Percentiles rank a stretch among this genome's conserved stretches.
Conservation (phyloP, 2,329 filamentous ascomycete genomes). For the Macrophomina tecta region DNA sequence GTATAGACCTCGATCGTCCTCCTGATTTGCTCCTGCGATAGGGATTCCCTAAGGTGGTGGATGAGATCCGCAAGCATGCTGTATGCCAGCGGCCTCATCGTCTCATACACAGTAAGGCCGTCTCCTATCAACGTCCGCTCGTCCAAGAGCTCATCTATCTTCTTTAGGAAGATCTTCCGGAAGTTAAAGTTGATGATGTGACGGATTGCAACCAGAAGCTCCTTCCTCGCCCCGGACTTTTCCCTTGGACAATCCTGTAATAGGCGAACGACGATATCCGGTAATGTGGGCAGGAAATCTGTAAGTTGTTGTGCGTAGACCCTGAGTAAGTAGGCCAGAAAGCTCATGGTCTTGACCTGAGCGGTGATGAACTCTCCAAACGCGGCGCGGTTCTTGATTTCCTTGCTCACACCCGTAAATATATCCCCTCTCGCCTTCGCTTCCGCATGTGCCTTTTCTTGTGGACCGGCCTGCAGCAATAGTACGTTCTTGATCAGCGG, state of each 20-base stretch:
- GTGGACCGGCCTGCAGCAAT: conserved; percentile 86
- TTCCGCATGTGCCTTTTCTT: conserved; percentile 88
- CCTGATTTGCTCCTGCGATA: conserved; percentile 88
- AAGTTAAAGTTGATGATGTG: conserved; percentile 99
- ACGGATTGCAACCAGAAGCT: conserved; percentile 91
- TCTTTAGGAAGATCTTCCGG: conserved; percentile 88
- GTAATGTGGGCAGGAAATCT: conserved; percentile 85
- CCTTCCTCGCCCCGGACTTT: conserved; percentile 91
- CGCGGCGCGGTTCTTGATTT: conserved; percentile 89
- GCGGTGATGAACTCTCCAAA: conserved; percentile 98
- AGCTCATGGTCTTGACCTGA: conserved; percentile 99
- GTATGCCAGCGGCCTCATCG: conserved; percentile 92
- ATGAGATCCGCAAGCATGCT: conserved; percentile 99
- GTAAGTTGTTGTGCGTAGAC: conserved; percentile 85
- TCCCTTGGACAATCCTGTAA: conserved; percentile 94
- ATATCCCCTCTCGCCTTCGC: conserved; percentile 79
- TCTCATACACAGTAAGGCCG: conserved; percentile 94
- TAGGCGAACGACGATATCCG: conserved; percentile 86
- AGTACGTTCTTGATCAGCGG: conserved; percentile 92
- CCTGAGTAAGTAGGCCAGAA: conserved; percentile 88
- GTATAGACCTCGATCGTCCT: conserved; percentile 98
- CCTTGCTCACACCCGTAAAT: conserved; percentile 90
- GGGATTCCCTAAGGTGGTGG: conserved; percentile 90
- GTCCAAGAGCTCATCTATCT: conserved; percentile 94
- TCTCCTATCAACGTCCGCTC: conserved; percentile 94